Conservation (phyloP, 2,329 filamentous ascomycete genomes). For the Penicillium glabrum region DNA sequence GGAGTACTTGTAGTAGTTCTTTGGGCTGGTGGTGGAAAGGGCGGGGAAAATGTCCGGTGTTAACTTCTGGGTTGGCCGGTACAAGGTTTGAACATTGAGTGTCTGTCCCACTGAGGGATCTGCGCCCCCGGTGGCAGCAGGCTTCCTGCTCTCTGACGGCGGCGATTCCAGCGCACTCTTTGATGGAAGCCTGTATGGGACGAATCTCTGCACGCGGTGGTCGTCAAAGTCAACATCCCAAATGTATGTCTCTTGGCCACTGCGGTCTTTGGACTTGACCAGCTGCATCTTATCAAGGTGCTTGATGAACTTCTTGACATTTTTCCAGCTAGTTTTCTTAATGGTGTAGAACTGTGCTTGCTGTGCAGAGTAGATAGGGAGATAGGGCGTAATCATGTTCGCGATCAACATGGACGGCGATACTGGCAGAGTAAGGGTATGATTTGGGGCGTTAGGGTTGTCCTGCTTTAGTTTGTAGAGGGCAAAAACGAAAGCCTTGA, state of each 20-base stretch:
- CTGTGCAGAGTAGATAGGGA: constrained; percentile 58
- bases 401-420: constrained; percentile 64
- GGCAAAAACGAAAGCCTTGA: constrained; percentile 64
- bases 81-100: constrained; percentile 52
- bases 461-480: constrained; percentile 60
- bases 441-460: constrained; percentile 52
- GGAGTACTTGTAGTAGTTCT: constrained; percentile 58
- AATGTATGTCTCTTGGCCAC: constrained; percentile 64
- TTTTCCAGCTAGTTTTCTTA: constrained; percentile 71
- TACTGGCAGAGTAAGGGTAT: constrained; percentile 62
- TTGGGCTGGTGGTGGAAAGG: constrained; percentile 48
- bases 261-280: constrained; percentile 65
- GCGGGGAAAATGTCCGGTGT: constrained; percentile 54
- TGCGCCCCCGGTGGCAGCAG: constrained; percentile 24
- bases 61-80: constrained; percentile 59
- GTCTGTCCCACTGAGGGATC: constrained; percentile 46
- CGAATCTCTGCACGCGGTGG: constrained; percentile 54
- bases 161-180: constrained; percentile 49
- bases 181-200: constrained; percentile 62
- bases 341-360: constrained; percentile 62
- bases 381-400: constrained; percentile 64
- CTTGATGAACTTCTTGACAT: constrained; percentile 69
- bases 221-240: constrained; percentile 66
- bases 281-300: constrained; percentile 63
- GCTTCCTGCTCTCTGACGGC: constrained; percentile 28